Evolutionary conservation across 441 rosid genomes (phyloP).

Genomic region (Populus hybrid): DNA sequence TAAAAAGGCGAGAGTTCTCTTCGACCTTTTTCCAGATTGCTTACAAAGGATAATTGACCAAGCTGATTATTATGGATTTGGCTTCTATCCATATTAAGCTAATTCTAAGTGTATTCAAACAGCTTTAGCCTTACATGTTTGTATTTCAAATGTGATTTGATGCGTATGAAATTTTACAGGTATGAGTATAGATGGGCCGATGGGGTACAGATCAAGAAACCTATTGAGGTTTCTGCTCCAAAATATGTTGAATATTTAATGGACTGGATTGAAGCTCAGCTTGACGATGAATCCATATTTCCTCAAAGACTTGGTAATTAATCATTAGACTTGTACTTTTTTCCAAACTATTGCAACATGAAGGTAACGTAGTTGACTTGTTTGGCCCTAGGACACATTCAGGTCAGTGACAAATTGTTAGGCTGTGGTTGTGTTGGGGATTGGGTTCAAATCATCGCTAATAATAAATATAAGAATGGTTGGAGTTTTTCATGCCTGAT

Average conservation of each 20-base stretch:
- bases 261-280: slow-evolving; percentile 98
- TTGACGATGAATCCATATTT: slow-evolving; percentile 91
- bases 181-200: slow-evolving; percentile 99
- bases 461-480: not conserved
- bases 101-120: not conserved
- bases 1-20: not conserved
- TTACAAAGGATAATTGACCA: not conserved
- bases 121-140: not conserved
- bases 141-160: slow-evolving; percentile 14
- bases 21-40: slow-evolving; percentile 3
- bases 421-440: not conserved
- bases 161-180: slow-evolving; percentile 37
- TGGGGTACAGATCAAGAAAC: slow-evolving; percentile 96
- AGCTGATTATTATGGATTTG: not conserved
- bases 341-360: slow-evolving; percentile 1
- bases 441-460: not conserved
- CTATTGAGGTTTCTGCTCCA: slow-evolving; percentile 97
- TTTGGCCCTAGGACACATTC: not conserved
- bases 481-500: not conserved
- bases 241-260: slow-evolving; percentile 95
- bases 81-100: slow-evolving; percentile 1
- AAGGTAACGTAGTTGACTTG: slow-evolving; percentile 5
- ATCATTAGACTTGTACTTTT: slow-evolving; percentile 6
- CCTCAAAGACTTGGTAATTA: slow-evolving; percentile 93
- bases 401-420: not conserved